Percentiles rank a stretch among this genome's conserved stretches.
phyloP scores from a whole-genome alignment of 768 basidiomycete genomes.

The Tricholoma flavovirens region DNA sequence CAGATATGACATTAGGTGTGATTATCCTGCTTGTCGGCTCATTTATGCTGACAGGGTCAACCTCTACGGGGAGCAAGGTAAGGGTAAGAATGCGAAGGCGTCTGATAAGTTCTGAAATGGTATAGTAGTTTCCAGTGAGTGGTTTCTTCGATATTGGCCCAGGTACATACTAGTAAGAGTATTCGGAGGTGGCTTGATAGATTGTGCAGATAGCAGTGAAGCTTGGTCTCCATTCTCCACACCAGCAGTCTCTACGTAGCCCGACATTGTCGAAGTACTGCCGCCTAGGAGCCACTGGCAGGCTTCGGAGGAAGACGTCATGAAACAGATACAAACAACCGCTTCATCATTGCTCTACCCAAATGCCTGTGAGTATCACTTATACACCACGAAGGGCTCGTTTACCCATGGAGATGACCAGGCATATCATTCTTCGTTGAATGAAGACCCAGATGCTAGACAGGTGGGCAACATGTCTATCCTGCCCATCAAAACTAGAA shows the following conservation, averaged over 20 bases:
- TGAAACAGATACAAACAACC: constrained; percentile 26
- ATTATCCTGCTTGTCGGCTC: constrained; percentile 81
- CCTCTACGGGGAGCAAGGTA: constrained; percentile 75
- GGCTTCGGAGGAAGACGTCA: no score
- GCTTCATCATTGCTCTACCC: constrained; percentile 11
- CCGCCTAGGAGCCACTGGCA: no score
- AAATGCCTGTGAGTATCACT: constrained; percentile 48
- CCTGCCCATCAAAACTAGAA: constrained; percentile 85
- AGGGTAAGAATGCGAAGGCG: constrained; percentile 74
- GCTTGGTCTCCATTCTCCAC: constrained; percentile 37
- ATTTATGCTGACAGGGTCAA: constrained; percentile 56
- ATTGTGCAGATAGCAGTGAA: constrained; percentile 39
- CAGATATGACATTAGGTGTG: constrained; percentile 70
- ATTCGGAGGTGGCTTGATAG: constrained; percentile 57
- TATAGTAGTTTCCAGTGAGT: background rate
- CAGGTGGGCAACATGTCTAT: constrained; percentile 88
- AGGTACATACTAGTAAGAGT: constrained; percentile 64
- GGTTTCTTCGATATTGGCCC: background rate
- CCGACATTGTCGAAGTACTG: no score
- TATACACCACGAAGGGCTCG: background rate
- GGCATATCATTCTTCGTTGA: constrained; percentile 96
- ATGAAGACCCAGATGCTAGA: constrained; percentile 75
- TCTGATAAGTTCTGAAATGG: constrained; percentile 63
- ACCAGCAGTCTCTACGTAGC: constrained; percentile 15
- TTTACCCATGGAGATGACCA: constrained; percentile 24